Conservation (phyloP, 2,329 filamentous ascomycete genomes). For the Fusarium musae region DNA sequence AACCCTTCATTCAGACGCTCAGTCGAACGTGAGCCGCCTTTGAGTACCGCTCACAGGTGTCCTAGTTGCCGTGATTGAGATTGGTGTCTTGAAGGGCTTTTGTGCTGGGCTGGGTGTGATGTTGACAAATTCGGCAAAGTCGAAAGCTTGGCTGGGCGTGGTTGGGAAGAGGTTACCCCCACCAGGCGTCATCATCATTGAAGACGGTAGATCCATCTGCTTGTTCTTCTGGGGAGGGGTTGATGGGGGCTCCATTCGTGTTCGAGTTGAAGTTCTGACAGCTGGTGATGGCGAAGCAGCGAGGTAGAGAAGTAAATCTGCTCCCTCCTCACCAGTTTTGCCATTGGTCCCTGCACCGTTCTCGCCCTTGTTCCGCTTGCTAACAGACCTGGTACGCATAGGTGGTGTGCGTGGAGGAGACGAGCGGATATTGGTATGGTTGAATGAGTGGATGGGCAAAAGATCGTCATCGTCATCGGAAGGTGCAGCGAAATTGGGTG, state of each 20-base stretch:
- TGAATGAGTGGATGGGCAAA: constrained; percentile 80
- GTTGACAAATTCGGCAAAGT: constrained; percentile 97
- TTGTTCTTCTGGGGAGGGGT: constrained; percentile 78
- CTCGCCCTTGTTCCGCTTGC: constrained; percentile 61
- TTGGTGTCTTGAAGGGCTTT: constrained; percentile 85
- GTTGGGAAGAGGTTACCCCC: constrained; percentile 75
- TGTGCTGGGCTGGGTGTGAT: constrained; percentile 96
- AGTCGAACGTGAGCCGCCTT: constrained; percentile 84
- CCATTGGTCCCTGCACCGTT: constrained; percentile 54
- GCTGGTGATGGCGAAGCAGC: constrained; percentile 92
- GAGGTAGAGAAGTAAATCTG: constrained; percentile 83
- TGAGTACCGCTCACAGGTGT: constrained; percentile 75
- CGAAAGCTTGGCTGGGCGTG: constrained; percentile 86
- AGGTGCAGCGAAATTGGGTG: constrained; percentile 69
- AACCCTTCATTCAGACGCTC: constrained; percentile 53
- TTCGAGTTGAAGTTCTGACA: constrained; percentile 59
- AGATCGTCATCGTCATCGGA: constrained; percentile 88
- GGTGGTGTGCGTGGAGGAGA: constrained; percentile 89
- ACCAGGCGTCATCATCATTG: constrained; percentile 88
- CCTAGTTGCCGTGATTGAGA: constrained; percentile 61
- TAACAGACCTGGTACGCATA: constrained; percentile 64
- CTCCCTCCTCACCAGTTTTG: constrained; percentile 80
- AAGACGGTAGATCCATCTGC: constrained; percentile 78
- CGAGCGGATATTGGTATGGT: constrained; percentile 71
- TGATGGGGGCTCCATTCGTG: constrained; percentile 74